Base-by-base conservation (phyloP, 352 stramenopile species). In the Globisporangium spiculum region DNA sequence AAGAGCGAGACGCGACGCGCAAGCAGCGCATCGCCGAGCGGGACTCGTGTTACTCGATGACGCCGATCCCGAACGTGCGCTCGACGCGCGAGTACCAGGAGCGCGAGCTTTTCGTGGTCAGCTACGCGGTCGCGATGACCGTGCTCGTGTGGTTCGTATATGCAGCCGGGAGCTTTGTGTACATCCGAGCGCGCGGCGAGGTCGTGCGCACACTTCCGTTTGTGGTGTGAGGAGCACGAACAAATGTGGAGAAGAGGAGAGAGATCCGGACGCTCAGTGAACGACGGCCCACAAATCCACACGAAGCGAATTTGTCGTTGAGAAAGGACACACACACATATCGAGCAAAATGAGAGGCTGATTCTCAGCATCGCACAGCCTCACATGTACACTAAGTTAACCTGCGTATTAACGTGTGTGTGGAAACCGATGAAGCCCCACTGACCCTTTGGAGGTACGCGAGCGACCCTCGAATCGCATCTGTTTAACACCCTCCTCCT, bases 41-140 rank as follows among this genome's bases (percentile, higher is more conserved):
- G 56, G 71, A 75, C 38, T 72, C 61, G 63, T 56, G 77, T 70
- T 73, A 76, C 69, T 65, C 66, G 14, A 79, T 79, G 63, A 67
- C 61, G 24, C 73, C 78, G 14, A 70, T 80, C 10, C 73, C 69
- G 20, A 72, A 79, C 34, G 71, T 79, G 58, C 67, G 68, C 24
- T 73, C 78, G 4, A 76, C 74, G 53, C 75, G 75, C 53, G 74
- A 81, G 12, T 77, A 77, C 46, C 80, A 92, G 44, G 77, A 76
- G 44, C 81, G 77, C 54, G 75, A 78, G 55, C 48, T 80, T 1
- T 89, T 87, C 32, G 70, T 66, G 14, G 60, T 81, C 0, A 72
- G 58, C 16, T 92, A 91, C 65, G 72, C 74, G 2, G 71, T 89
- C 0, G n/a, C 72, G 0, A 72, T 80, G 7, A 92, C 84, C 41